These are phyloP conservation scores for Zygoascus meyerae DNA, from an alignment of 1,139 yeast genomes.

Conservation along the genomic window DNA sequence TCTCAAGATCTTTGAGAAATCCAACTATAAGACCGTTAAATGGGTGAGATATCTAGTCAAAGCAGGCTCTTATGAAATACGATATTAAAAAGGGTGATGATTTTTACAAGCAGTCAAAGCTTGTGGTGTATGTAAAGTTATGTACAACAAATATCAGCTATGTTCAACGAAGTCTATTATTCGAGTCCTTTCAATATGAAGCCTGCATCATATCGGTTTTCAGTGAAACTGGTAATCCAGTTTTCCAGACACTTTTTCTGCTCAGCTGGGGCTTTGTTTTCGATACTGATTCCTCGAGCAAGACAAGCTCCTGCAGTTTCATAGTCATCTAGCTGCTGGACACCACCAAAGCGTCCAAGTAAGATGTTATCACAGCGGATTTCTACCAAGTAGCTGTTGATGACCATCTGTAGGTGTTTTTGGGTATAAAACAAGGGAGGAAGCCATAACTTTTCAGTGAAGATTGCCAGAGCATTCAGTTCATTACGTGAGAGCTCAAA, in stretches of 20 bases:
- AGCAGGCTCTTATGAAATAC: conserved; percentile 74
- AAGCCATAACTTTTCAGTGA: conserved; percentile 14
- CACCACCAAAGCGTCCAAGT: conserved; percentile 30
- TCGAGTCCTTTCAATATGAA: conserved; percentile 14
- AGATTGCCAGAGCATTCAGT: conserved; percentile 16
- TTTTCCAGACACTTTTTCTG: conserved; percentile 16
- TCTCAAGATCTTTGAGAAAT: conserved; percentile 60
- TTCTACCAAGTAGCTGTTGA: conserved; percentile 22
- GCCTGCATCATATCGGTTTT: conserved; percentile 24
- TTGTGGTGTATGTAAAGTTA: too few species aligned
- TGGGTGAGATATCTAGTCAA: conserved; percentile 78
- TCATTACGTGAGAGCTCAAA: conserved; percentile 17
- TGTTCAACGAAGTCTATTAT: too few species aligned
- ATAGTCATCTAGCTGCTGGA: conserved; percentile 22
- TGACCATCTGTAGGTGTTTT: conserved; percentile 11
- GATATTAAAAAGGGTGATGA: conserved; percentile 27
- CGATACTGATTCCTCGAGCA: conserved; percentile 25
- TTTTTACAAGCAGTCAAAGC: too few species aligned
- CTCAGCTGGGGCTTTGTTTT: conserved; percentile 10
- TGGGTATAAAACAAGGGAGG: conserved; percentile 16
- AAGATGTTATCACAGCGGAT: conserved; percentile 28
- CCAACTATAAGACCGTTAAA: conserved; percentile 67
- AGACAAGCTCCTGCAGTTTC: conserved; percentile 30
- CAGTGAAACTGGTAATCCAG: conserved; percentile 23
- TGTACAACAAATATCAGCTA: too few species aligned